A percentile compares a stretch with the other conserved stretches of the same genome.
Evolutionary conservation across 495 filamentous ascomycete species (phyloP).

Genomic region (Neurospora sp.): DNA sequence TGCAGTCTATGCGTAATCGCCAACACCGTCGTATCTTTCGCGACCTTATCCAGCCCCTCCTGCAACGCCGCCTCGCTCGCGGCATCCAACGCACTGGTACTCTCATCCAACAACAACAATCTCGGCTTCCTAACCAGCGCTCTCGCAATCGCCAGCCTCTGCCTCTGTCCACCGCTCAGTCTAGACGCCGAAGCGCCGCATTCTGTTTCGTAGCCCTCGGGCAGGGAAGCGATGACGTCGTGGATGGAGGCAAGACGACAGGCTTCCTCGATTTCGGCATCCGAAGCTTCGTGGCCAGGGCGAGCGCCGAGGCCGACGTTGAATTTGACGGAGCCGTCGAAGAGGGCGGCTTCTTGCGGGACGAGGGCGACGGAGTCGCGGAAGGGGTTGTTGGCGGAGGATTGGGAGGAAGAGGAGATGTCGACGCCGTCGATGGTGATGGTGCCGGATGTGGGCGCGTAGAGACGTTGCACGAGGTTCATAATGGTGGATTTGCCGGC

Average conservation of each 20-base stretch:
- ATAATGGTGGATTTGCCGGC: conserved; percentile 66
- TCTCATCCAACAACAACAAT: conserved; percentile 77
- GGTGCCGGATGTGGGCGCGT: conserved; percentile 41
- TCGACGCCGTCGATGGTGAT: conserved; percentile 42
- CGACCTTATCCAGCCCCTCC: conserved; percentile 58
- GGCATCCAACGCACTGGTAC: conserved; percentile 71
- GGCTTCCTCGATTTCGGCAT: conserved; percentile 44
- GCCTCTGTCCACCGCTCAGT: conserved; percentile 50
- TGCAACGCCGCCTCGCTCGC: conserved; percentile 62
- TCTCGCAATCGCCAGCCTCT: conserved; percentile 67
- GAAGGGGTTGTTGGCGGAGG: conserved; percentile 31
- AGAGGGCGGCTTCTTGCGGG: conserved; percentile 49
- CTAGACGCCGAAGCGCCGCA: conserved; percentile 40
- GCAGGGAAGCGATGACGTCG: conserved; percentile 44
- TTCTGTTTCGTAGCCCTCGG: conserved; percentile 53
- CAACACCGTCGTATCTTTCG: conserved; percentile 66
- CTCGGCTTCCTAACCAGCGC: conserved; percentile 70
- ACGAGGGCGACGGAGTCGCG: conserved; percentile 47
- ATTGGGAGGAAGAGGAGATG: conserved; percentile 17
- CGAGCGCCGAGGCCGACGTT: conserved; percentile 45
- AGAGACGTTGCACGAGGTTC: conserved; percentile 53
- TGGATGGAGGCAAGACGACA: conserved; percentile 51
- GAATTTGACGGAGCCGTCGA: conserved; percentile 41
- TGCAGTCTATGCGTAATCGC: conserved; percentile 70
- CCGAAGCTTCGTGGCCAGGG: conserved; percentile 26